Evolutionary conservation across 2,329 filamentous ascomycete genomes (phyloP).

Genomic region (Dactylellina sp.): DNA sequence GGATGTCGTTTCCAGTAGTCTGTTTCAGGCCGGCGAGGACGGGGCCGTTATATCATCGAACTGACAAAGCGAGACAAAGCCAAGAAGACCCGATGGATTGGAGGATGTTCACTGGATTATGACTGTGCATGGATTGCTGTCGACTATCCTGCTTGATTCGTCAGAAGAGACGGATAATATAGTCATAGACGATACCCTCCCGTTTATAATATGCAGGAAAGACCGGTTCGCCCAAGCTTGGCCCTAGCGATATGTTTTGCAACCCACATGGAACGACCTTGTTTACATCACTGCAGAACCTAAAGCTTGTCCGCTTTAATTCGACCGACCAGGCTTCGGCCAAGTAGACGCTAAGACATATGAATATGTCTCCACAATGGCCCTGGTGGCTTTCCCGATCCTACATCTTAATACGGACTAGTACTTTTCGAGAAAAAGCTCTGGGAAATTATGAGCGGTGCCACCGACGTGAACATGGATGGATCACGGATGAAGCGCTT

Average conservation of each 20-base stretch:
- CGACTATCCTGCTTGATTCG: constrained; percentile 41
- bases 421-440: constrained; percentile 10
- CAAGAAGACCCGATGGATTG: constrained; percentile 44
- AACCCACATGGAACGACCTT: constrained; percentile 21
- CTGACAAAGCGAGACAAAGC: constrained; percentile 22
- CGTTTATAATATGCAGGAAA: constrained; percentile 39
- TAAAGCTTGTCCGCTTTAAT: constrained; percentile 42
- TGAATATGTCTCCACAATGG: constrained; percentile 39
- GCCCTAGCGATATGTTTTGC: constrained; percentile 9
- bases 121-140: constrained; percentile 44
- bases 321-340: constrained; percentile 18
- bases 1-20: constrained; percentile 33
- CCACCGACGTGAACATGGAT: constrained; percentile 42
- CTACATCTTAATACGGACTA: constrained; percentile 39
- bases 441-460: constrained; percentile 42
- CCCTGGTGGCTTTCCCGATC: constrained; percentile 47
- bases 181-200: constrained; percentile 51
- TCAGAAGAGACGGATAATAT: constrained; percentile 51
- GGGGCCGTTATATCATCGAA: constrained; percentile 50
- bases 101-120: constrained; percentile 57
- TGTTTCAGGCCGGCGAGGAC: constrained; percentile 33
- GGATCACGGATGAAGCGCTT: constrained; percentile 47
- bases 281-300: constrained; percentile 26
- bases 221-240: constrained; percentile 11
- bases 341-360: constrained; percentile 42